A percentile compares a stretch with the other conserved stretches of the same genome.
Conservation (phyloP, 2,329 filamentous ascomycete genomes). For the Pyrenochaeta sp. region DNA sequence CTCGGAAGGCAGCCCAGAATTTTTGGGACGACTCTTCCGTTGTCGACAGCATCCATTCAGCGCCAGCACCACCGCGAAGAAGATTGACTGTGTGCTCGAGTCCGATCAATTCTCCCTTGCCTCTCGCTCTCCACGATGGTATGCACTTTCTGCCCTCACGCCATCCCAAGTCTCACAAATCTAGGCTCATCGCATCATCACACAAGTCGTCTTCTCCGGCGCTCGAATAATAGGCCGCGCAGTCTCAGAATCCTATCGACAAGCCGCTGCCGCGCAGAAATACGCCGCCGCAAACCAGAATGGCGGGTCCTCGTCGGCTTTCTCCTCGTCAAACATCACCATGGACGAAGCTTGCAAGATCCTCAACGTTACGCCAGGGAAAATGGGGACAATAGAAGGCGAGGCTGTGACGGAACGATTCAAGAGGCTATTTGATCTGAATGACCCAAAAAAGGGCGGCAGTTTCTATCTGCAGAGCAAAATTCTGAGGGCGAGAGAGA, state of each 20-base stretch:
- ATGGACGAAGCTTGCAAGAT: constrained; percentile 98
- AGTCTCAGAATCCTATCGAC: constrained; percentile 92
- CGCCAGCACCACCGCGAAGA: too few species aligned
- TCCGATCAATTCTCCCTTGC: background rate
- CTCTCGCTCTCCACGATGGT: constrained; percentile 36
- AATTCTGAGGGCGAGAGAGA: constrained; percentile 86
- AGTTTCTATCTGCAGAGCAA: constrained; percentile 99
- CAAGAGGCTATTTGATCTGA: constrained; percentile 92
- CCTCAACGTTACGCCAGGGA: constrained; percentile 90
- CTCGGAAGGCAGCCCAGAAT: constrained; percentile 39
- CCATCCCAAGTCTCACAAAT: constrained; percentile 29
- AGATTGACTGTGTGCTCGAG: too few species aligned
- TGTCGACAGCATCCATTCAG: constrained; percentile 22
- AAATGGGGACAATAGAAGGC: constrained; percentile 77
- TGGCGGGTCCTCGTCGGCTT: constrained; percentile 57
- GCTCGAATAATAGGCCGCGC: constrained; percentile 90
- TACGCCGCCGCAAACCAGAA: constrained; percentile 79
- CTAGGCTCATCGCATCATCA: constrained; percentile 93
- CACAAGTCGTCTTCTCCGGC: constrained; percentile 90
- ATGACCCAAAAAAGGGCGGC: constrained; percentile 93
- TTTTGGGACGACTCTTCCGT: constrained; percentile 27
- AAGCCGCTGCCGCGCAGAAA: constrained; percentile 85
- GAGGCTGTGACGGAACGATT: constrained; percentile 85
- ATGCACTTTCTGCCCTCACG: constrained; percentile 6
- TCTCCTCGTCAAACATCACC: constrained; percentile 76